A percentile compares a stretch with the other conserved stretches of the same genome.
Evolutionary conservation across 768 basidiomycete genomes (phyloP).

Genomic region (Trametes cubensis): DNA sequence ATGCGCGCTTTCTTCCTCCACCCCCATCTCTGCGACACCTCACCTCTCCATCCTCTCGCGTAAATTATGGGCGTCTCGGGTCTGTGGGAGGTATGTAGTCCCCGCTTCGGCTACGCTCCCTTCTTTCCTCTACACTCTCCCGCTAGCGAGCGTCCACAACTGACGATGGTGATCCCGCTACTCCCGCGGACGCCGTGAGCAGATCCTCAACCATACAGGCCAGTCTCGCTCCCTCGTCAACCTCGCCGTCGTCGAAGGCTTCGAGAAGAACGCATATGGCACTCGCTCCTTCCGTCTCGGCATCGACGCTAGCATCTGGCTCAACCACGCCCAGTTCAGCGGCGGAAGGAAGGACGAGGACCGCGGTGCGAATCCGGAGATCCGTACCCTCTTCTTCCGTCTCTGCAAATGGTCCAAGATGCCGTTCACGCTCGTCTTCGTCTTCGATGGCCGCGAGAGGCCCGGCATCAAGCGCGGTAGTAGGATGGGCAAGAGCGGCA

Average conservation of each 20-base stretch:
- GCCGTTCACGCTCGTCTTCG: constrained; percentile 47
- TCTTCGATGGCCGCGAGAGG: constrained; percentile 49
- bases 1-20: neutral
- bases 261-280: constrained; percentile 40
- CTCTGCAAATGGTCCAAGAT: constrained; percentile 40
- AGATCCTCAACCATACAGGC: constrained; percentile 45
- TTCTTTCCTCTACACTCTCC: neutral
- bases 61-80: constrained; percentile 30
- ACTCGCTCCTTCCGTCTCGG: constrained; percentile 44
- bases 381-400: constrained; percentile 49
- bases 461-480: constrained; percentile 45
- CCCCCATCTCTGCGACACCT: neutral
- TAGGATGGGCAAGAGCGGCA: constrained; percentile 31
- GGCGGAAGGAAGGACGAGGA: constrained; percentile 2
- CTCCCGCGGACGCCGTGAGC: neutral
- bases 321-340: constrained; percentile 33
- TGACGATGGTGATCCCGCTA: neutral
- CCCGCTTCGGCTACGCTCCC: too few species aligned
- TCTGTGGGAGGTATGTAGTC: constrained; percentile 32
- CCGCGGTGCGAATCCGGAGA: constrained; percentile 45
- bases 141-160: neutral
- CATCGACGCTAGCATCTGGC: constrained; percentile 45
- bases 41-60: neutral
- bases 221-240: constrained; percentile 41
- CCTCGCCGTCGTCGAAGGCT: constrained; percentile 43